These are phyloP conservation scores for Talaromyces nanjingensis DNA, from an alignment of 495 filamentous ascomycete species.

Conservation along the genomic window DNA sequence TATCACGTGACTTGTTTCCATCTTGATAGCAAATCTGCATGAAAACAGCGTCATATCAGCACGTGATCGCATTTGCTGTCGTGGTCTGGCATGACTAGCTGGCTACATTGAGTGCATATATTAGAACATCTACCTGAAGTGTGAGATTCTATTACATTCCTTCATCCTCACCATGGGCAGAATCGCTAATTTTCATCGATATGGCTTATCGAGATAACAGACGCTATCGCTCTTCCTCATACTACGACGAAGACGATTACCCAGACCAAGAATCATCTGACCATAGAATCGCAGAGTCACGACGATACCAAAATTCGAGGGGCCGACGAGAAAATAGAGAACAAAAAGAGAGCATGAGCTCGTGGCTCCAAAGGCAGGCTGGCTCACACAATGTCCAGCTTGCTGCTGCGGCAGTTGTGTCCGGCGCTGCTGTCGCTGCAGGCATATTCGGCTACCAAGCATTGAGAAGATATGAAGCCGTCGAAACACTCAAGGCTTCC, in stretches of 20 bases:
- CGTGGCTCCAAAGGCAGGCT: constrained; percentile 49
- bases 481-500: constrained; percentile 63
- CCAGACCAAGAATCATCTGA: constrained; percentile 4
- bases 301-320: not conserved
- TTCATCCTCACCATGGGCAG: constrained; percentile 2
- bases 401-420: constrained; percentile 66
- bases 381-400: constrained; percentile 57
- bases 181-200: not conserved
- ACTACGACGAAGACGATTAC: constrained; percentile 3
- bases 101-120: not conserved
- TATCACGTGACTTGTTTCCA: not conserved
- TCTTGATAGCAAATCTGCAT: not conserved
- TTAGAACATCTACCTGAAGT: not conserved
- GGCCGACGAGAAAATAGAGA: not conserved
- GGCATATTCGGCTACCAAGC: constrained; percentile 67
- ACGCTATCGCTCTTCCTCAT: not conserved
- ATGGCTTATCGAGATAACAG: constrained; percentile 7
- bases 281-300: not conserved
- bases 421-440: constrained; percentile 65
- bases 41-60: not conserved
- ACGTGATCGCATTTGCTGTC: constrained; percentile 4
- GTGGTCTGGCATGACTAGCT: not conserved
- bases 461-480: constrained; percentile 51
- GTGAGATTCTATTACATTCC: not conserved
- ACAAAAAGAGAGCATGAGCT: constrained; percentile 36